These are phyloP conservation scores for Boletus tylopilopsis DNA, from an alignment of 768 basidiomycete species.

Conservation along the genomic window DNA sequence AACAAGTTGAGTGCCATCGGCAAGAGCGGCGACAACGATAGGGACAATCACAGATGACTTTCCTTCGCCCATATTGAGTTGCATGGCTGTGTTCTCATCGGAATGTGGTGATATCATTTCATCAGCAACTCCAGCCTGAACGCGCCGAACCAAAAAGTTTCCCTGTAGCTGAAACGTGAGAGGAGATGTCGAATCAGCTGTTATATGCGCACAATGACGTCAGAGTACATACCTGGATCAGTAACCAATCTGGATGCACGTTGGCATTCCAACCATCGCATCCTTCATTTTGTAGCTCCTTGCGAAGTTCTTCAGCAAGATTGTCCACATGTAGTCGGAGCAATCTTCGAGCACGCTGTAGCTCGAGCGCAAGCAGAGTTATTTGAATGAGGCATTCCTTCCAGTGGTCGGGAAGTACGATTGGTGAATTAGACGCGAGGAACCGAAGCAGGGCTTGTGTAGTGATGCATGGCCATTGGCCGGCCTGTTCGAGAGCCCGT, in stretches of 20 bases:
- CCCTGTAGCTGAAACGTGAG: conserved; percentile 37
- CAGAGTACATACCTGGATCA: conserved; percentile 40
- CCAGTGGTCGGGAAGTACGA: conserved; percentile 27
- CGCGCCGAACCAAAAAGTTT: conserved; percentile 39
- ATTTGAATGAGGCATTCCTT: conserved; percentile 25
- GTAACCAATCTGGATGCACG: conserved; percentile 37
- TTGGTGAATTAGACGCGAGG: conserved; percentile 26
- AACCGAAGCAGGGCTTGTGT: conserved; percentile 27
- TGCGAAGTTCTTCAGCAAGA: conserved; percentile 30
- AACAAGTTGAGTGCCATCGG: conserved; percentile 40
- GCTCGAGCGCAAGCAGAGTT: conserved; percentile 27
- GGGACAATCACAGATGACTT: conserved; percentile 48
- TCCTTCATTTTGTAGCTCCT: conserved; percentile 24
- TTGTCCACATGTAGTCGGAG: conserved; percentile 18
- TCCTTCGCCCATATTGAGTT: conserved; percentile 60
- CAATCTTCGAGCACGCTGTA: conserved; percentile 37
- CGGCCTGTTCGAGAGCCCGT: conserved; percentile 13
- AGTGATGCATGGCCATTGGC: conserved; percentile 39
- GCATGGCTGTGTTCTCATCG: conserved; percentile 36
- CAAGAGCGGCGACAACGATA: conserved; percentile 36
- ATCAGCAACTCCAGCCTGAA: conserved; percentile 39
- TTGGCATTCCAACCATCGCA: conserved; percentile 18
- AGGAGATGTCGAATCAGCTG: not conserved
- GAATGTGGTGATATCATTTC: conserved; percentile 45
- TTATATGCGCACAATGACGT: not conserved